Conservation (phyloP, 495 filamentous ascomycete genomes). For the Penicillium longicatenatum region DNA sequence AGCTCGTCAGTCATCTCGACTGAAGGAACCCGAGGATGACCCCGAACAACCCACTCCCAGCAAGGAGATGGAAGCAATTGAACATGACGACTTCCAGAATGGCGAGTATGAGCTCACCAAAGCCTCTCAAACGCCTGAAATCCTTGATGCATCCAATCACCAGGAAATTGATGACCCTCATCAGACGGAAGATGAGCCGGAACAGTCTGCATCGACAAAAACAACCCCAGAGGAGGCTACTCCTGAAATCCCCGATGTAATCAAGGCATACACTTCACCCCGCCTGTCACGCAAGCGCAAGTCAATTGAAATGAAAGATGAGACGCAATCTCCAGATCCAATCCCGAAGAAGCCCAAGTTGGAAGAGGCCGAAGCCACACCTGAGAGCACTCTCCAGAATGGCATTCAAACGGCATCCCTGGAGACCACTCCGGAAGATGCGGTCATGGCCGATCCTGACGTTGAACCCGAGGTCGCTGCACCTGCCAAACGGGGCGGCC, state of each 20-base stretch:
- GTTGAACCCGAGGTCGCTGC: slow-evolving; percentile 1
- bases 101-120: slow-evolving; percentile 11
- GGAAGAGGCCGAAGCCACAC: slow-evolving; percentile 26
- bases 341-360: slow-evolving; percentile 35
- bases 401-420: slow-evolving; percentile 17
- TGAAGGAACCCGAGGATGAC: slow-evolving; percentile 26
- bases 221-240: neutral
- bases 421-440: slow-evolving; percentile 19
- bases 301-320: slow-evolving; percentile 30
- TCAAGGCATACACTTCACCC: slow-evolving; percentile 13
- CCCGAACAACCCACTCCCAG: slow-evolving; percentile 24
- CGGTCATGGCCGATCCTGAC: neutral
- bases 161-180: slow-evolving; percentile 4
- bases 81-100: neutral
- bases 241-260: neutral
- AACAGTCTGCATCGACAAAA: neutral
- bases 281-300: slow-evolving; percentile 35
- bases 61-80: slow-evolving; percentile 14
- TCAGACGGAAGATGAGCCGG: slow-evolving; percentile 9
- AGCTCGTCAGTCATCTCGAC: slow-evolving; percentile 40
- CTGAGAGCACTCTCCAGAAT: slow-evolving; percentile 24
- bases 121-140: slow-evolving; percentile 9
- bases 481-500: slow-evolving; percentile 30
- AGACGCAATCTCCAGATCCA: slow-evolving; percentile 15
- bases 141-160: neutral